Conservation (phyloP, 331 rosid genomes). For the Acacia concinna region DNA sequence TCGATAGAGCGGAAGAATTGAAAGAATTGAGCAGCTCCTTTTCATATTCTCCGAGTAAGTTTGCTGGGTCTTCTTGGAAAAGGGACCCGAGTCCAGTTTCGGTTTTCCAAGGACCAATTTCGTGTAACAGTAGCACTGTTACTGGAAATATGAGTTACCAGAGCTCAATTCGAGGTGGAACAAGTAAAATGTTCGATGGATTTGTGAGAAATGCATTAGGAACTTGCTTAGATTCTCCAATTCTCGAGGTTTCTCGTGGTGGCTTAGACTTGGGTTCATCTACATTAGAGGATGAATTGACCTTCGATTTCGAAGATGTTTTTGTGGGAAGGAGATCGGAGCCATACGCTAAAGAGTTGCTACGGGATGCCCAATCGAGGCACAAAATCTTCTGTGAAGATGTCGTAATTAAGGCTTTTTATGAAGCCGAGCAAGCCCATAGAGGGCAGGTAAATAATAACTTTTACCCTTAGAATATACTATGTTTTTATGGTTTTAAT, state of each 20-base stretch:
- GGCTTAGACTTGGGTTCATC: constrained; percentile 49
- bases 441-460: constrained; percentile 75
- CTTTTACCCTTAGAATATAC: background rate
- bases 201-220: constrained; percentile 80
- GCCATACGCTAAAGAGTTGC: constrained; percentile 79
- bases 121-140: constrained; percentile 59
- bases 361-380: constrained; percentile 67
- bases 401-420: constrained; percentile 84
- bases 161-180: constrained; percentile 49
- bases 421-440: constrained; percentile 93
- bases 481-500: constrained; percentile 2
- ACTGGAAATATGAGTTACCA: constrained; percentile 42
- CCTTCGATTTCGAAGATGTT: constrained; percentile 78
- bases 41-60: constrained; percentile 63
- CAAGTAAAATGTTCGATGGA: constrained; percentile 66
- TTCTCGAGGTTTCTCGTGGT: constrained; percentile 34
- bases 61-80: constrained; percentile 54
- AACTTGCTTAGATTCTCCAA: constrained; percentile 64
- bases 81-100: constrained; percentile 91
- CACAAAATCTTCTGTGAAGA: constrained; percentile 85
- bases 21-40: constrained; percentile 74
- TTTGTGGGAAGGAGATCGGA: constrained; percentile 54
- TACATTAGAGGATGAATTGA: constrained; percentile 64
- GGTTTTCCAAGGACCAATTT: constrained; percentile 84
- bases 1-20: constrained; percentile 62